These are phyloP conservation scores for Geotrichum restrictum DNA, from an alignment of 1,139 yeast species.

Conservation along the genomic window DNA sequence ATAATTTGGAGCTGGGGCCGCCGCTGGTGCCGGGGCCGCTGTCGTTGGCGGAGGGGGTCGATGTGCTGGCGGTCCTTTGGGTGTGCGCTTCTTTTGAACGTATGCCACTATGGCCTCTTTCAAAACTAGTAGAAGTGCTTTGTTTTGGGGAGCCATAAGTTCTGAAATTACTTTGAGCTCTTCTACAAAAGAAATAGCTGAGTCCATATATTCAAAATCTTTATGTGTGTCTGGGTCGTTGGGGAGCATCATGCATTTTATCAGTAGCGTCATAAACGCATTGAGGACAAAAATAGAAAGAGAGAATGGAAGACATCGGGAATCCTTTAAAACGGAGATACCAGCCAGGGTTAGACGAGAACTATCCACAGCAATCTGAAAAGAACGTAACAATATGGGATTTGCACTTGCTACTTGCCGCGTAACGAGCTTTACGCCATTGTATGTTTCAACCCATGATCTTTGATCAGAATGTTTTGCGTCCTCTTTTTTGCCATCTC, in stretches of 20 bases:
- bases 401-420: constrained; percentile 19
- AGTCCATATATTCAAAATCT: constrained; percentile 29
- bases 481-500: neutral
- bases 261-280: constrained; percentile 31
- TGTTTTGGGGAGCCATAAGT: neutral
- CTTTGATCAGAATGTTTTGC: too few species aligned
- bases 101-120: constrained; percentile 1
- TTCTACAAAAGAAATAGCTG: constrained; percentile 18
- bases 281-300: constrained; percentile 26
- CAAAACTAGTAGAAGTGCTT: neutral
- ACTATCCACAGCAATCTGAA: constrained; percentile 28
- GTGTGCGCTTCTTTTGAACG: neutral
- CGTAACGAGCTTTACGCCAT: constrained; percentile 16
- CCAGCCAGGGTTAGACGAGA: constrained; percentile 27
- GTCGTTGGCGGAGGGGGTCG: neutral
- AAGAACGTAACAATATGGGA: constrained; percentile 26
- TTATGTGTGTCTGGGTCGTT: constrained; percentile 26
- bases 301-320: constrained; percentile 13
- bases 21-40: neutral
- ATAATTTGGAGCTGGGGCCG: too few species aligned
- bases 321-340: neutral
- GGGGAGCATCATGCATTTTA: constrained; percentile 31
- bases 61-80: neutral
- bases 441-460: constrained; percentile 15
- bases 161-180: neutral